phyloP scores from a whole-genome alignment of 2,329 filamentous ascomycete species.

The Eutypella sp. region DNA sequence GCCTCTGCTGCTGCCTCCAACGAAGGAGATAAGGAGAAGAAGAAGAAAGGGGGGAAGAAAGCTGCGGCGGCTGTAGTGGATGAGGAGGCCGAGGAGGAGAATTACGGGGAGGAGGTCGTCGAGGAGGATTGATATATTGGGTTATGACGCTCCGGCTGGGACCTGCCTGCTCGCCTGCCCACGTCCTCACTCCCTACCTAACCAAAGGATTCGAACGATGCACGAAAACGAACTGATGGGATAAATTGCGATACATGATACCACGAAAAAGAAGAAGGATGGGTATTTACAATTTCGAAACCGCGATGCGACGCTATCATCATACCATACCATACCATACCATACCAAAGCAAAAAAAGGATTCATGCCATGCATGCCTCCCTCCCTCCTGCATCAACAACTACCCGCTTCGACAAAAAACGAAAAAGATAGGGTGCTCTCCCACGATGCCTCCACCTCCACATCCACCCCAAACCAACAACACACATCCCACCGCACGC shows the following conservation, averaged over 20 bases:
- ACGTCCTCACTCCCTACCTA: too few species aligned
- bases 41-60: constrained; percentile 27
- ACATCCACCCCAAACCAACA: too few species aligned
- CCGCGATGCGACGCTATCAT: too few species aligned
- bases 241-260: background rate
- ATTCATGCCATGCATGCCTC: too few species aligned
- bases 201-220: background rate
- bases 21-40: constrained; percentile 40
- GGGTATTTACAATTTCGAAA: background rate
- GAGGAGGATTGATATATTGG: constrained; percentile 48
- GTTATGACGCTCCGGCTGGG: too few species aligned
- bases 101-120: constrained; percentile 78
- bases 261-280: background rate
- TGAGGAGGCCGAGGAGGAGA: constrained; percentile 62
- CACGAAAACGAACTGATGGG: background rate
- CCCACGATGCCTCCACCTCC: too few species aligned
- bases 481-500: too few species aligned
- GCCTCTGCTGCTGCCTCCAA: background rate
- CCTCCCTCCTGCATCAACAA: too few species aligned
- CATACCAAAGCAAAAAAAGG: too few species aligned
- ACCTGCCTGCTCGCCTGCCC: too few species aligned
- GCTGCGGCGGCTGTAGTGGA: constrained; percentile 28
- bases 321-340: background rate
- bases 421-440: too few species aligned
- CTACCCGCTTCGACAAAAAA: too few species aligned